Conservation (phyloP, 345 rosid genomes). For the Leavenworthia alabamica region DNA sequence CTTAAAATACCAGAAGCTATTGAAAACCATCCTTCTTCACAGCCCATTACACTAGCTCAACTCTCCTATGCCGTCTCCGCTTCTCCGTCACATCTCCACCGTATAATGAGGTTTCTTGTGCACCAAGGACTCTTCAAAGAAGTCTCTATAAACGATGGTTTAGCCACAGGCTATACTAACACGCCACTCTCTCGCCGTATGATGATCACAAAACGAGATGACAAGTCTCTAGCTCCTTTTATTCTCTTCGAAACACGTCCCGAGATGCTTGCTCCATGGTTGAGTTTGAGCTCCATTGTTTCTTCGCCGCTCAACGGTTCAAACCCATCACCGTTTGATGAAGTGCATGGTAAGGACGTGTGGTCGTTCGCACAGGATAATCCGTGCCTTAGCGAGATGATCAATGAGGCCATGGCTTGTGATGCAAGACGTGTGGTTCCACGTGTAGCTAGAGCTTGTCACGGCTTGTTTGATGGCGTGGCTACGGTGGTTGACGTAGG, state of each 20-base stretch:
- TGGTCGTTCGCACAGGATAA: conserved; percentile 45
- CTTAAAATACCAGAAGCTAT: conserved; percentile 64
- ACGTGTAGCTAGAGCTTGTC: conserved; percentile 36
- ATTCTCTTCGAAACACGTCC: conserved; percentile 45
- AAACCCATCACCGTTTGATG: conserved; percentile 36
- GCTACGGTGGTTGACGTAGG: conserved; percentile 63
- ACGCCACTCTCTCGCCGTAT: conserved; percentile 61
- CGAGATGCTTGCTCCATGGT: conserved; percentile 58
- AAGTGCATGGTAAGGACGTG: conserved; percentile 41
- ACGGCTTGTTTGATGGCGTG: conserved; percentile 49
- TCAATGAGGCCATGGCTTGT: conserved; percentile 67
- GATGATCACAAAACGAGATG: conserved; percentile 28
- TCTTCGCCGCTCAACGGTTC: background rate
- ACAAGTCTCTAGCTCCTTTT: conserved; percentile 36
- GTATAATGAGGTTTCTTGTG: conserved; percentile 61
- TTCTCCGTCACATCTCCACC: conserved; percentile 41
- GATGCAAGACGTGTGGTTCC: conserved; percentile 37
- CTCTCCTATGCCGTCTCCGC: conserved; percentile 49
- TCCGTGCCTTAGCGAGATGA: conserved; percentile 29
- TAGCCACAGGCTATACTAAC: conserved; percentile 30
- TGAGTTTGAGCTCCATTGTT: conserved; percentile 38
- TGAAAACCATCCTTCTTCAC: conserved; percentile 34
- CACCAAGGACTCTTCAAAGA: conserved; percentile 44
- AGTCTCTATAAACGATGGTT: conserved; percentile 16
- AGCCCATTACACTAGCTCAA: conserved; percentile 42